A percentile compares a stretch with the other conserved stretches of the same genome.
phyloP scores from a whole-genome alignment of 2,329 filamentous ascomycete genomes.

The Pestalotiopsis sp. region DNA sequence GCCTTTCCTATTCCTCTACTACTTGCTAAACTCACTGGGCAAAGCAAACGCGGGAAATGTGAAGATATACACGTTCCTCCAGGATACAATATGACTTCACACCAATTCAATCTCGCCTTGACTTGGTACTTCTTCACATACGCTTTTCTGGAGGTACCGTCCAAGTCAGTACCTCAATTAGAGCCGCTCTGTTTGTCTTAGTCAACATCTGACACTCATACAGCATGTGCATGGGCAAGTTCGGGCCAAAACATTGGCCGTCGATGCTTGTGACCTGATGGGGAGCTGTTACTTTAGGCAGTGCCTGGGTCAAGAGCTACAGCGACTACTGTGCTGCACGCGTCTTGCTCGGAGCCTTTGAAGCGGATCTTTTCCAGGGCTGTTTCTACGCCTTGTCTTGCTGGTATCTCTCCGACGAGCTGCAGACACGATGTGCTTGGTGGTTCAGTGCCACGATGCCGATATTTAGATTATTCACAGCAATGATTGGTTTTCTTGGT shows the following conservation, averaged over 20 bases:
- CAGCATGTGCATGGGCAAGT: constrained; percentile 31
- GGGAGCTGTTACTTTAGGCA: constrained; percentile 15
- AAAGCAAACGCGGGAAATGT: constrained; percentile 19
- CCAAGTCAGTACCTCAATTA: constrained; percentile 14
- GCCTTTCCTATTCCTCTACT: constrained; percentile 14
- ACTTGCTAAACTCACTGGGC: constrained; percentile 17
- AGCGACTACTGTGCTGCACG: constrained; percentile 16
- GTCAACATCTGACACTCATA: neutral
- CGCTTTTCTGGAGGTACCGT: constrained; percentile 18
- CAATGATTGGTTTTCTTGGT: no score
- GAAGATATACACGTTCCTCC: constrained; percentile 16
- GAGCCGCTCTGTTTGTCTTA: neutral
- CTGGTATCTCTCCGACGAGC: constrained; percentile 22
- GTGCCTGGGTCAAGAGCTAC: constrained; percentile 14
- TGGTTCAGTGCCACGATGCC: constrained; percentile 33
- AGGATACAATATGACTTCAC: constrained; percentile 18
- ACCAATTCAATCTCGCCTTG: constrained; percentile 31
- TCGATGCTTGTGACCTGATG: constrained; percentile 16
- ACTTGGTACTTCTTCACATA: constrained; percentile 29
- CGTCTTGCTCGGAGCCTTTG: constrained; percentile 20
- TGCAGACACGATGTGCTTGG: constrained; percentile 18
- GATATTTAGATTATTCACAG: no score
- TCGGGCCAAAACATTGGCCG: constrained; percentile 35
- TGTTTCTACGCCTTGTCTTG: constrained; percentile 21
- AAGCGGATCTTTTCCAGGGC: constrained; percentile 25